Evolutionary conservation across 2,329 filamentous ascomycete genomes (phyloP).

Genomic region (Stagonosporopsis vannaccii): DNA sequence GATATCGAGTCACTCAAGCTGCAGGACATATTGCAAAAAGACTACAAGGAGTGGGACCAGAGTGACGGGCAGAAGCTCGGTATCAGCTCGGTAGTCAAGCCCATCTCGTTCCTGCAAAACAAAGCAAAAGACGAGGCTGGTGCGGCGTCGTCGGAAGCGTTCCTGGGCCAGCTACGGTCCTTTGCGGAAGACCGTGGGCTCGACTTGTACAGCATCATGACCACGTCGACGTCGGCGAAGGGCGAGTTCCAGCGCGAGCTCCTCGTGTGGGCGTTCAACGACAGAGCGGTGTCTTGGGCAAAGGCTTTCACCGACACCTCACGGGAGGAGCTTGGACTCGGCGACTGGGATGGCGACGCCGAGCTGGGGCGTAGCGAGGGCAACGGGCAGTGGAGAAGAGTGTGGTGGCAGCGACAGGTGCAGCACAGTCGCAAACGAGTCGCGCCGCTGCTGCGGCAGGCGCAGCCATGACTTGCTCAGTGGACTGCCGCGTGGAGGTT

Average conservation of each 20-base stretch:
- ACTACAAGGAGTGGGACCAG: conserved; percentile 80
- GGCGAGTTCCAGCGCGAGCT: conserved; percentile 71
- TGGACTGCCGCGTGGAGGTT: background rate
- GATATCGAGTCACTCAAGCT: conserved; percentile 68
- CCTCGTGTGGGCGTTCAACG: conserved; percentile 68
- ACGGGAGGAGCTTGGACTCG: conserved; percentile 62
- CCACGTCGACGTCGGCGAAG: conserved; percentile 62
- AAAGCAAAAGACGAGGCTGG: conserved; percentile 57
- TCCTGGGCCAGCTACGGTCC: conserved; percentile 58
- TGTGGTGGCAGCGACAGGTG: conserved; percentile 71
- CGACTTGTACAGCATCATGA: conserved; percentile 74
- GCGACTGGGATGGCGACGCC: conserved; percentile 60
- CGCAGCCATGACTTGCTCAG: conserved; percentile 35
- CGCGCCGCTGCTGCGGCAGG: conserved; percentile 64
- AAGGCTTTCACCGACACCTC: conserved; percentile 61
- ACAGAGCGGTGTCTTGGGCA: conserved; percentile 59
- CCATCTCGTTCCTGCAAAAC: conserved; percentile 65
- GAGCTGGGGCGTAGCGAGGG: conserved; percentile 49
- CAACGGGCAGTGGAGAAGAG: conserved; percentile 59
- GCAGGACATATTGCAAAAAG: conserved; percentile 76
- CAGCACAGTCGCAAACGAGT: conserved; percentile 69
- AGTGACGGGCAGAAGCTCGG: conserved; percentile 63
- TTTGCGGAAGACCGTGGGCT: conserved; percentile 67
- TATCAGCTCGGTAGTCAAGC: conserved; percentile 70
- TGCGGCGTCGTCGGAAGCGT: conserved; percentile 39